Base-by-base conservation (phyloP, 768 basidiomycete species). In the Psilocybe sp. region DNA sequence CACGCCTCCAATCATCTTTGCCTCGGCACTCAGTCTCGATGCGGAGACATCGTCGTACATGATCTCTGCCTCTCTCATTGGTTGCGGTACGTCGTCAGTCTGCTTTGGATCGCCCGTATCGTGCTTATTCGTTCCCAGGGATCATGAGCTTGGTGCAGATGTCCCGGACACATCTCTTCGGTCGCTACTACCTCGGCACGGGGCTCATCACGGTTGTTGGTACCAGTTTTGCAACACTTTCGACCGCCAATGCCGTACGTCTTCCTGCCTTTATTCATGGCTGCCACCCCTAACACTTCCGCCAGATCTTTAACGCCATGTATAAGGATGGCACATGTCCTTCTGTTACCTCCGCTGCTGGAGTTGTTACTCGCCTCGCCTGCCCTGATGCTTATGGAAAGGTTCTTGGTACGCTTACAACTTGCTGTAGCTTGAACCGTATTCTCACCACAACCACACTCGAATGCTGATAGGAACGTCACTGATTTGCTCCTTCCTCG, bases 321-420 rank as follows among this genome's bases (percentile, higher is more conserved):
- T 93, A 94, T 66, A 75, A 68, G 1, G 79, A 89, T 50, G 90
- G 90, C 1, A 90, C 85, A 2, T 94, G 91, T 65, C 76, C 87
- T 0, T 79, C 78, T 0, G 76, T 72, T 2, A 76, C 72, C 0
- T 70, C 66, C 10, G 65, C 77, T 1, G 81, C 88, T 55, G 90
- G 90, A 0, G 78, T 75, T 0, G 65, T 80, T 14, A 78, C 77
- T 11, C 75, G 80, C 6, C 75, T 71, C 0, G 60, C 86, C 8
- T 92, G 89, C 64, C 89, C 87, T 0, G 87, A 90, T 47, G 89
- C 89, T 0, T 92, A 87, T 59, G 89, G 90, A 18, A 85, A 78
- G 69, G 70, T 92, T 3, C 76, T 92, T 23, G 86, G 89, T 81
- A 57, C 39, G 70, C 55, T n/a, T 23, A 20, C n/a, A 40, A 40